Percentiles rank a stretch among this genome's conserved stretches.
Evolutionary conservation across 345 rosid species (phyloP).

Genomic region (Syzygium aqueum): DNA sequence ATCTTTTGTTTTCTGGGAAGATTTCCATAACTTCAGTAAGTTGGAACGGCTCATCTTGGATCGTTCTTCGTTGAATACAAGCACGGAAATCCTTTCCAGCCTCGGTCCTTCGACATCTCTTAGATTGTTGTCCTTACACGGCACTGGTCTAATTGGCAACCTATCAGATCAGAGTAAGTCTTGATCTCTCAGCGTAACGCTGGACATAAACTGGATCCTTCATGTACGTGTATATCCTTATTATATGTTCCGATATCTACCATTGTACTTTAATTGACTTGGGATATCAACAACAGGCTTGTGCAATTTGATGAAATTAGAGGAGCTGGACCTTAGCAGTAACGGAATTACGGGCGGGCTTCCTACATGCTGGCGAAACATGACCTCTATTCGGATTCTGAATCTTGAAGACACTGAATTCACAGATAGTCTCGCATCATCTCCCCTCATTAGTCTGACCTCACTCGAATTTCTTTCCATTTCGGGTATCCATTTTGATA

Average conservation of each 20-base stretch:
- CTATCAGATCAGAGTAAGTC: not conserved
- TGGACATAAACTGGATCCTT: not conserved
- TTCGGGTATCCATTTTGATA: not conserved
- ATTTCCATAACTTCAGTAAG: not conserved
- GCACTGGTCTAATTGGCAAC: fast-evolving
- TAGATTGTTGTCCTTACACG: not conserved
- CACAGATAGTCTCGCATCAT: not conserved
- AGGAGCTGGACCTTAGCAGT: not conserved
- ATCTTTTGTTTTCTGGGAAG: not conserved
- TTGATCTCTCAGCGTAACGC: fast-evolving
- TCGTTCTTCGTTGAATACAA: not conserved
- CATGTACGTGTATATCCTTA: not conserved
- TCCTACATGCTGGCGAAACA: not conserved
- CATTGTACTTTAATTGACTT: not conserved
- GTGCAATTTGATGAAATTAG: not conserved
- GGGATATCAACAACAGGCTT: not conserved
- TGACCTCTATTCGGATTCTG: not conserved
- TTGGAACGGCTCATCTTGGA: not conserved
- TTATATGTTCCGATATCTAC: fast-evolving
- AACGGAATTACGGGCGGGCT: not conserved
- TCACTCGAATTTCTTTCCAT: not conserved
- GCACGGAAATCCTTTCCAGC: not conserved
- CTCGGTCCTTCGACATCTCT: not conserved
- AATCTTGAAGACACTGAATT: not conserved
- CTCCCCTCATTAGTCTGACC: not conserved